These are phyloP conservation scores for Apiotrichum sp. DNA, from an alignment of 1,284 basidiomycete species.

Conservation along the genomic window DNA sequence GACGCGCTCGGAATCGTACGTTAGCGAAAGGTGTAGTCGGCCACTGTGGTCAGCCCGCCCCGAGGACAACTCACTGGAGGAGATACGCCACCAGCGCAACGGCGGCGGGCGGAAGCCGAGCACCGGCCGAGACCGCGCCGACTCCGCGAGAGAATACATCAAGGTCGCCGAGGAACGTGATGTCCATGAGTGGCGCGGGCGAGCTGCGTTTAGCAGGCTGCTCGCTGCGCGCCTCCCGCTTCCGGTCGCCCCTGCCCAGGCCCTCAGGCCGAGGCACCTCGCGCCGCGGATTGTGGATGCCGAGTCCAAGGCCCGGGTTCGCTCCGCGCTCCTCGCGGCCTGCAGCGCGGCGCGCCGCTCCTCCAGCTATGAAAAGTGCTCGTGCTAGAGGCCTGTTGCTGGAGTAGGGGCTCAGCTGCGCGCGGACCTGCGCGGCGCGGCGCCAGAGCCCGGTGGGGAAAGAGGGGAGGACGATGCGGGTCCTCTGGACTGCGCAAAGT, in stretches of 20 bases:
- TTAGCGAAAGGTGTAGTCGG: too few relatives aligned
- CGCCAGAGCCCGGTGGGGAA: constrained; percentile 67
- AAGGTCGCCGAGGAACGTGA: constrained; percentile 70
- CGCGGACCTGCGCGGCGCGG: constrained; percentile 61
- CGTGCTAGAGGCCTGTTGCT: constrained; percentile 56
- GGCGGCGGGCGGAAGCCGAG: constrained; percentile 67
- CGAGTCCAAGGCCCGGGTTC: constrained; percentile 10
- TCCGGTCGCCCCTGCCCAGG: too few relatives aligned
- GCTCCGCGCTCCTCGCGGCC: constrained; percentile 56
- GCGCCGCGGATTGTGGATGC: constrained; percentile 1
- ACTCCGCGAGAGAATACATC: constrained; percentile 70
- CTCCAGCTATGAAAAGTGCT: constrained; percentile 56
- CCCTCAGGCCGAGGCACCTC: background rate
- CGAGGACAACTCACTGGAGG: too few relatives aligned
- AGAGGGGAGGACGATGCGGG: constrained; percentile 66
- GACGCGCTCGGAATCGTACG: too few relatives aligned
- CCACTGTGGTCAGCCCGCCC: too few relatives aligned
- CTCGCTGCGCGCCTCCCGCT: too few relatives aligned
- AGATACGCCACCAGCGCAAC: constrained; percentile 63
- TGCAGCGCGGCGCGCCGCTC: constrained; percentile 57
- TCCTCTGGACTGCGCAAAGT: constrained; percentile 30
- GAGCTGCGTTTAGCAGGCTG: too few relatives aligned
- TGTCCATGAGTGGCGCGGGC: constrained; percentile 64
- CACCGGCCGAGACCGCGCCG: constrained; percentile 52
- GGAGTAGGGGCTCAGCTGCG: constrained; percentile 59